Base-by-base conservation (phyloP, 345 rosid species). In the Fremontodendron californicum region DNA sequence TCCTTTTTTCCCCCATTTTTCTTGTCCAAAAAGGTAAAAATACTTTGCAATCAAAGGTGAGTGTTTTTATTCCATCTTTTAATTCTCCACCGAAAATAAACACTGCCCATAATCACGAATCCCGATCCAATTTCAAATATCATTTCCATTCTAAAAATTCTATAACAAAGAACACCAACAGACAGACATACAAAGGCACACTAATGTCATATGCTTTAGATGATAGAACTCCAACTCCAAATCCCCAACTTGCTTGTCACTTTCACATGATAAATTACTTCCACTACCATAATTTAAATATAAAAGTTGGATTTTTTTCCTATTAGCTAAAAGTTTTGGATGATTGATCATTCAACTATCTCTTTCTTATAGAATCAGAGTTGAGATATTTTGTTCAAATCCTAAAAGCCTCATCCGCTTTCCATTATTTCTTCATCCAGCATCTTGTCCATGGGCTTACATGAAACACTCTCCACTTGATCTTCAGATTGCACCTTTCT, bases 221-320 rank as follows among this genome's bases (percentile, higher is more conserved):
- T 35, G 9, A 49, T 31, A 49, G 5, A 35, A n/a, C 46, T 52
- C 23, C 63, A 52, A 8, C 42, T 31, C 61, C 18, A 71, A 71
- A 31, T 48, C 57, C 54, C 39, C 16, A 18, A 69, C 57, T 69
- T 25, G 23, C 35, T 15, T 43, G 12, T 45, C 54, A 68, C 54
- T 65, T 40, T 21, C 71, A 67, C 71, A 66, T 10, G 71, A 9
- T 66, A 21, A n/a, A 65, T 39, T 65, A 27, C 70, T 65, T 65
- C 70, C 31, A 39, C 48, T 40, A 12, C 33, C 33, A 42, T 21
- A 67, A 67, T 67, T 40, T 10, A 9, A 66, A 40, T n/a, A n/a
- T 2, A 66, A 66, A n/a, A 25, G 33, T 9, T 57, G 62, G 33
- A 57, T 57, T 0, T 5, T 9, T 21, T 23, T 57, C 62, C 15